Conservation (phyloP, 345 rosid species). For the Eucalyptus melliodora region DNA sequence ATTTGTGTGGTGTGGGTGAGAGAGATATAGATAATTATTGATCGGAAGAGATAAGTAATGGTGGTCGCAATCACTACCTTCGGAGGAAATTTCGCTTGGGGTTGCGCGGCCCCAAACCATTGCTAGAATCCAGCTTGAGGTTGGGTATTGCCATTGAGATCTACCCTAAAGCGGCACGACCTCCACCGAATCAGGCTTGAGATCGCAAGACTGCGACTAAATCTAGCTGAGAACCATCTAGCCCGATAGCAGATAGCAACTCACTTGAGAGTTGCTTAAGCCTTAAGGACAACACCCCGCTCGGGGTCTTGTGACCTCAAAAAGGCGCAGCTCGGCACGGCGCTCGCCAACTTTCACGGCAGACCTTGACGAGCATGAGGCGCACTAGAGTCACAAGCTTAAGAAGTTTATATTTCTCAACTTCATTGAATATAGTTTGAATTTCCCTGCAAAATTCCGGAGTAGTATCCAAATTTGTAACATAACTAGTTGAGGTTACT, state of each 20-base stretch:
- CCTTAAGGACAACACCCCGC: neutral
- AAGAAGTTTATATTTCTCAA: neutral
- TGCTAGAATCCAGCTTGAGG: neutral
- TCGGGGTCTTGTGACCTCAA: neutral
- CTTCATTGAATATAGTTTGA: neutral
- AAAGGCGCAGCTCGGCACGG: neutral
- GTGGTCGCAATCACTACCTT: neutral
- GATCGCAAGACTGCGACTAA: neutral
- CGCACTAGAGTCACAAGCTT: neutral
- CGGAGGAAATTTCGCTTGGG: neutral
- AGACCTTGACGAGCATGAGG: neutral
- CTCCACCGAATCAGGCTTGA: neutral
- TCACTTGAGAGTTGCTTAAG: neutral
- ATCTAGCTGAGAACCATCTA: neutral
- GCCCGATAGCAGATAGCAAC: neutral
- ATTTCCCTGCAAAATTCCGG: fast-evolving
- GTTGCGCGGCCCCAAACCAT: neutral
- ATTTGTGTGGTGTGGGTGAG: neutral
- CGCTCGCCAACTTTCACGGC: neutral
- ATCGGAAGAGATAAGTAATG: neutral
- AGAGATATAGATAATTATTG: neutral
- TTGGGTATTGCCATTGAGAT: neutral
- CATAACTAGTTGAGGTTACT: neutral
- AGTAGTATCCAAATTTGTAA: neutral
- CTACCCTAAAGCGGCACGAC: too few species aligned